Evolutionary conservation across 441 rosid species (phyloP).

Genomic region (Erodium trifolium): DNA sequence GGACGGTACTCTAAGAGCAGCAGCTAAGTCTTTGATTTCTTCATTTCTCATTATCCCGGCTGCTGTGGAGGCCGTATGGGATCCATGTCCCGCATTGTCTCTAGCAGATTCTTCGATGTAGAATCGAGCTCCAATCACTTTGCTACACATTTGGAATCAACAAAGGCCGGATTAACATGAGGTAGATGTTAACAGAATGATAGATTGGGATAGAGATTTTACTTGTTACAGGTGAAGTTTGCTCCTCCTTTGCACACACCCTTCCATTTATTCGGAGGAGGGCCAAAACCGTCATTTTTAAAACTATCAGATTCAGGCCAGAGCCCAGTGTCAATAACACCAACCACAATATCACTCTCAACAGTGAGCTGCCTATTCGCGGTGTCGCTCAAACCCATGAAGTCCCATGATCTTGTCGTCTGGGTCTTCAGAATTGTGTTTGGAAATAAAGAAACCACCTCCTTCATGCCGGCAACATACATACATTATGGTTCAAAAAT

Average conservation of each 20-base stretch:
- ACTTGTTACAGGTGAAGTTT: constrained; percentile 58
- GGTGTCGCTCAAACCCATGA: constrained; percentile 31
- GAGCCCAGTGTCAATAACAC: constrained; percentile 34
- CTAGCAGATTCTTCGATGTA: no score
- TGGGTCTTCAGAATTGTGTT: constrained; percentile 30
- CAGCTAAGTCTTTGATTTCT: no score
- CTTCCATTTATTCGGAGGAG: constrained; percentile 51
- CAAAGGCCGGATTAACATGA: no score
- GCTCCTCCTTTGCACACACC: constrained; percentile 38
- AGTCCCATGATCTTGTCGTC: constrained; percentile 52
- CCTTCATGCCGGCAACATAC: constrained; percentile 21
- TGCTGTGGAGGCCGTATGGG: no score
- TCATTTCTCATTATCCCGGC: no score
- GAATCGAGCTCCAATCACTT: no score
- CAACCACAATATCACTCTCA: constrained; percentile 29
- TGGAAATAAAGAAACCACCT: constrained; percentile 45
- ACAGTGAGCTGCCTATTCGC: neutral
- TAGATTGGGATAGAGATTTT: constrained; percentile 2
- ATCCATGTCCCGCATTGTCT: no score
- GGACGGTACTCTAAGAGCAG: no score
- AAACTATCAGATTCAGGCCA: constrained; percentile 41
- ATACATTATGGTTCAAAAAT: no score
- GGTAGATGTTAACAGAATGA: neutral
- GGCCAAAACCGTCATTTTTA: constrained; percentile 38
- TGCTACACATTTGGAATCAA: no score